Evolutionary conservation across 2,329 filamentous ascomycete genomes (phyloP).

Genomic region (Cercospora beticola): DNA sequence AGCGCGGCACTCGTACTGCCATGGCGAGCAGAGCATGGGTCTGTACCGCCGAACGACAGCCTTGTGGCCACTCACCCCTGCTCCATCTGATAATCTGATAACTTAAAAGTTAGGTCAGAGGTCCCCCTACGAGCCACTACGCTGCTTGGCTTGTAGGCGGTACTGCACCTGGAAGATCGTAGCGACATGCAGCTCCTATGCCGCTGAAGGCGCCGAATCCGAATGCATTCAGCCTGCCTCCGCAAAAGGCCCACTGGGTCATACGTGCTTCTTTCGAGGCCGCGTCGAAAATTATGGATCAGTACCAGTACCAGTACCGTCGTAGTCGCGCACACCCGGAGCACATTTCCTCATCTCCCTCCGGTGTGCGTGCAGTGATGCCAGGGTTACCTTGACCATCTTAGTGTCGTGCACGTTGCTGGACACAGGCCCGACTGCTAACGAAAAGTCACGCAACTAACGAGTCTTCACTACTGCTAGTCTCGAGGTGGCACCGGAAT

Average conservation of each 20-base stretch:
- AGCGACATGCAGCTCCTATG: not conserved
- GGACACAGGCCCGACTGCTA: not conserved
- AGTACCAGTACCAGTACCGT: not conserved
- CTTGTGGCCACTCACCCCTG: not conserved
- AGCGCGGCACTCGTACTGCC: not conserved
- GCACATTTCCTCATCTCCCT: not conserved
- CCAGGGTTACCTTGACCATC: not conserved
- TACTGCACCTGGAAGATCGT: not conserved
- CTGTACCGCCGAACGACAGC: not conserved
- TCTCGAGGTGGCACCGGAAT: not conserved
- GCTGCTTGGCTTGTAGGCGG: not conserved
- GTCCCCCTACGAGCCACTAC: not conserved
- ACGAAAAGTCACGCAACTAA: not conserved
- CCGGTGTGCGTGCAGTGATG: not conserved
- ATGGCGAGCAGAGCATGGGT: not conserved
- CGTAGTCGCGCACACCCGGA: not conserved
- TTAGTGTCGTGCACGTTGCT: not conserved
- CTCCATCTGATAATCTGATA: conserved; percentile 2
- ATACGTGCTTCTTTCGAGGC: not conserved
- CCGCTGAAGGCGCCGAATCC: not conserved
- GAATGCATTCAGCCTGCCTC: not conserved
- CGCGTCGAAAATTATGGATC: not conserved
- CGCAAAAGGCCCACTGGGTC: not conserved
- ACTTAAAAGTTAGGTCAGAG: not conserved
- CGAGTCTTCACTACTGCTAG: not conserved